phyloP scores from a whole-genome alignment of 768 basidiomycete genomes.

The Cytidiella melzeri region DNA sequence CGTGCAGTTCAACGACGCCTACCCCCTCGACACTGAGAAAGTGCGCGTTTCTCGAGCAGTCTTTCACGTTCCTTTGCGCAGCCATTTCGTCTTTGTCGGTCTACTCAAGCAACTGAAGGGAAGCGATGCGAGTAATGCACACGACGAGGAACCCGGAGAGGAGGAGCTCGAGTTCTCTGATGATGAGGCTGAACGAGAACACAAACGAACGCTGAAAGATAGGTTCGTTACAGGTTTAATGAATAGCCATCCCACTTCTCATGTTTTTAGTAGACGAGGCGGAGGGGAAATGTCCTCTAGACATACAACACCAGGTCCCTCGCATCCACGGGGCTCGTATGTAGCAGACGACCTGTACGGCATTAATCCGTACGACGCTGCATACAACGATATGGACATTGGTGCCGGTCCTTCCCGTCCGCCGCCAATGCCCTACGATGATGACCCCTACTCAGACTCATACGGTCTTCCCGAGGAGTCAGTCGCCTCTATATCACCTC shows the following conservation, averaged over 20 bases:
- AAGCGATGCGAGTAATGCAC: constrained; percentile 90
- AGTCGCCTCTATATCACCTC: neutral
- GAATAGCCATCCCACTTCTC: neutral
- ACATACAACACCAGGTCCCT: constrained; percentile 46
- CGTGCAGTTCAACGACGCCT: constrained; percentile 66
- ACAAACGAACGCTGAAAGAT: constrained; percentile 54
- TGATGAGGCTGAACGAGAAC: constrained; percentile 82
- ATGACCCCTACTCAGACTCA: constrained; percentile 53
- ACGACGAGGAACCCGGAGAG: constrained; percentile 90
- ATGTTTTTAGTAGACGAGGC: constrained; percentile 7
- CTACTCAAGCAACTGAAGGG: constrained; percentile 70
- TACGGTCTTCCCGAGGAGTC: constrained; percentile 19
- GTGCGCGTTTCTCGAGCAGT: constrained; percentile 56
- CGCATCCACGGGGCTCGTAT: constrained; percentile 51
- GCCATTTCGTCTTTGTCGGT: constrained; percentile 78
- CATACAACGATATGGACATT: constrained; percentile 60
- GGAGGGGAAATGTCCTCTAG: constrained; percentile 45
- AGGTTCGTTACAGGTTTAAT: constrained; percentile 36
- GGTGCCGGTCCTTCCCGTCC: constrained; percentile 53
- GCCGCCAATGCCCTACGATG: constrained; percentile 64
- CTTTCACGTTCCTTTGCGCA: constrained; percentile 76
- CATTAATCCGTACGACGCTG: constrained; percentile 58
- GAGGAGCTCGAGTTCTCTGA: constrained; percentile 93
- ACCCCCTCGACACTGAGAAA: constrained; percentile 53
- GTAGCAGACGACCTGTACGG: constrained; percentile 41